Percentiles rank a stretch among this genome's conserved stretches.
phyloP scores from a whole-genome alignment of 768 basidiomycete genomes.

The Russula olivacea region DNA sequence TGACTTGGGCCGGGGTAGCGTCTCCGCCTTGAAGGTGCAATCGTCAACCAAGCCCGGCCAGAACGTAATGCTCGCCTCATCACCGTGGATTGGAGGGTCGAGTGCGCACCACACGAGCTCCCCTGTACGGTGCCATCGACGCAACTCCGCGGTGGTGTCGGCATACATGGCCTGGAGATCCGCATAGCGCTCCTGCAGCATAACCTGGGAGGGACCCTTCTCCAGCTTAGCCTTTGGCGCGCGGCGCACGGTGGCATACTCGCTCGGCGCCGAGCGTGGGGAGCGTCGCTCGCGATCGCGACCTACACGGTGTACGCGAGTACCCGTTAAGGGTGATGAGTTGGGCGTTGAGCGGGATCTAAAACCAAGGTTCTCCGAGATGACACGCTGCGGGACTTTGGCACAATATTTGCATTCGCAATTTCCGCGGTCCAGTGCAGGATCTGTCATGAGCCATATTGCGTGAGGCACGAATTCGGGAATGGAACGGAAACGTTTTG shows the following conservation, averaged over 20 bases:
- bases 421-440: conserved; percentile 39
- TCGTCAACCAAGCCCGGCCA: conserved; percentile 74
- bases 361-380: conserved; percentile 55
- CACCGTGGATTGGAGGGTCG: conserved; percentile 42
- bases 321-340: conserved; percentile 6
- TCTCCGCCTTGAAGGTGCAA: conserved; percentile 42
- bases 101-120: conserved; percentile 71
- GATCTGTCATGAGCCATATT: conserved; percentile 64
- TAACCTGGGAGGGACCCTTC: conserved; percentile 39
- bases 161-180: conserved; percentile 58
- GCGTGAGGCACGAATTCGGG: conserved; percentile 84
- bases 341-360: conserved; percentile 26
- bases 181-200: conserved; percentile 55
- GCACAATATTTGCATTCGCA: conserved; percentile 78
- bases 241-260: conserved; percentile 40
- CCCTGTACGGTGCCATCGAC: conserved; percentile 58
- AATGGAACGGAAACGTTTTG: conserved; percentile 65
- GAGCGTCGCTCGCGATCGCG: conserved; percentile 17
- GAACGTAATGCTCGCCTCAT: conserved; percentile 47
- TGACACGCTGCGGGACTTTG: conserved; percentile 61
- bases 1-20: conserved; percentile 31
- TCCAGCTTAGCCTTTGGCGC: conserved; percentile 33
- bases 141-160: conserved; percentile 40
- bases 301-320: conserved; percentile 18
- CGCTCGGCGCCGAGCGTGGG: conserved; percentile 26